Base-by-base conservation (phyloP, 2,329 filamentous ascomycete genomes). In the Aspergillus uvarum region DNA sequence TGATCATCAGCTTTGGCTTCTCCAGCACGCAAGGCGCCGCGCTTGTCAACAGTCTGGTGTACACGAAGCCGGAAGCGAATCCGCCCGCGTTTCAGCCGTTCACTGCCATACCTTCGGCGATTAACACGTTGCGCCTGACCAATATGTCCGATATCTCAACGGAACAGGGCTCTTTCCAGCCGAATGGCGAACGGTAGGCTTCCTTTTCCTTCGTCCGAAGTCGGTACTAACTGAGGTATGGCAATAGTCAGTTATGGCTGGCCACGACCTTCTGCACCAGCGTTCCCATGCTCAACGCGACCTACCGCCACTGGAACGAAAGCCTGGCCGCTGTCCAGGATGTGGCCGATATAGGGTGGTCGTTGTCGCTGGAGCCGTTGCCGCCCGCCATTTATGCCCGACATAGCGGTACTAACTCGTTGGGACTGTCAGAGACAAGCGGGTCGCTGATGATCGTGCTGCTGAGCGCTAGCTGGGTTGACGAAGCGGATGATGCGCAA, bases 401-500 rank as follows among this genome's bases (percentile, higher is more conserved):
- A 68, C 69, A 14, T 71, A 72, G 70, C 8, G 19, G 38, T 2
- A 55, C 53, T 1, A 66, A 65, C 14, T 31, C 60, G 0, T 11
- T 65, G 11, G 64, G 64, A 1, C 42, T 66, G 2, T 44, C 49
- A 0, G 56, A 51, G 2, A 31, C 56, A 1, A 4, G 50, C 4
- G 55, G 57, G 0, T 35, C 62, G 1, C 47, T 64, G 0, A 29
- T 56, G 11, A 61, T 77, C 0, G 61, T 74, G 44, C 66, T 72
- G n/a, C 31, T 75, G 35, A 59, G 68, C 14, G 68, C 63, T 42
- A 68, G 65, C 56, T 78, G 77, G 72, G 60, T 55, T 2, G 63
- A 75, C 24, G 58, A 64, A 4, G 67, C 64, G 1, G 74, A 78
- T 51, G 76, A 79, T 49, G 56, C 64, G 1, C 54, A 54, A 1